A percentile compares a stretch with the other conserved stretches of the same genome.
Evolutionary conservation across 441 rosid species (phyloP).

Genomic region (Corymbia calophylla): DNA sequence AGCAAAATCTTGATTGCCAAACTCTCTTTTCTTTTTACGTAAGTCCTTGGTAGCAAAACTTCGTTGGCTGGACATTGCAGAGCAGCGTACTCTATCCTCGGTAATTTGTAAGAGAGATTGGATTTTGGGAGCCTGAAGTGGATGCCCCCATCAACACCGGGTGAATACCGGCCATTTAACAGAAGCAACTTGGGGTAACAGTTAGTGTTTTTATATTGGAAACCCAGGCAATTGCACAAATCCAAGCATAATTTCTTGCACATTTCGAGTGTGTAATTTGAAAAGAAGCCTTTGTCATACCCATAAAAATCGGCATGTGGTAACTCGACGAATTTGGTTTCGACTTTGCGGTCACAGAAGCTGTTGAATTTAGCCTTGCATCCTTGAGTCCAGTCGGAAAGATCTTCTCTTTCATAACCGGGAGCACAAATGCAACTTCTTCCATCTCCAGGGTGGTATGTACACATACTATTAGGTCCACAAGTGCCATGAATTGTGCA

Average conservation of each 20-base stretch:
- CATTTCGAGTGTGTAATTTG: background rate
- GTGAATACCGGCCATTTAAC: background rate
- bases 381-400: background rate
- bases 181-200: background rate
- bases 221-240: background rate
- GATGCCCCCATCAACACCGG: background rate
- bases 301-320: background rate
- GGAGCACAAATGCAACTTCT: conserved; percentile 5
- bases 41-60: background rate
- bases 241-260: background rate
- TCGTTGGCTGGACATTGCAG: background rate
- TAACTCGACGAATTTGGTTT: background rate
- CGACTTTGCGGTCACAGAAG: background rate
- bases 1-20: background rate
- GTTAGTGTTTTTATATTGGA: background rate
- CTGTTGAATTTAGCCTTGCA: background rate
- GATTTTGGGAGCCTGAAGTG: background rate
- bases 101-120: background rate
- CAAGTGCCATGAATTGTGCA: conserved; percentile 1
- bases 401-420: background rate
- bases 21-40: background rate
- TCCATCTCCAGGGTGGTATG: background rate
- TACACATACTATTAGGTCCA: conserved; percentile 1
- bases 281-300: background rate
- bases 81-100: background rate